Conservation (phyloP, 129 eudicot species). For the Artemisia annua region DNA sequence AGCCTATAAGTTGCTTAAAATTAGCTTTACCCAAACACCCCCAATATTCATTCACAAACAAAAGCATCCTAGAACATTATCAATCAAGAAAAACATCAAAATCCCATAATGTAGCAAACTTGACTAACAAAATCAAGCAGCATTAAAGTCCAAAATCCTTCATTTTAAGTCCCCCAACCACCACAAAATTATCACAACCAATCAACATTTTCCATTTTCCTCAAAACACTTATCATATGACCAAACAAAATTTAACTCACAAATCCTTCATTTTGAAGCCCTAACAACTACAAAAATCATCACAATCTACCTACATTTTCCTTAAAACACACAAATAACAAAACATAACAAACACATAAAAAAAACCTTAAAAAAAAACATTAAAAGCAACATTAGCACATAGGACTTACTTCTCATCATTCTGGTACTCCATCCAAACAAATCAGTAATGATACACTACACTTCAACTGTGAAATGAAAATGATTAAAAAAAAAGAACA, state of each 20-base stretch:
- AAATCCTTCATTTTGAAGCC: constrained; percentile 9
- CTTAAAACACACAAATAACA: constrained; percentile 4
- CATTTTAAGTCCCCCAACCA: constrained; percentile 14
- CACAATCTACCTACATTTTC: constrained; percentile 24
- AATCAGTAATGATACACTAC: no score
- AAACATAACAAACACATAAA: neutral
- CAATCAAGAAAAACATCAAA: neutral
- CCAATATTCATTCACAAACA: neutral
- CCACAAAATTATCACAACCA: neutral
- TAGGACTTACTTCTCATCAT: no score
- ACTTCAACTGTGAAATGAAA: neutral
- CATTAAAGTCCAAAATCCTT: constrained; percentile 9
- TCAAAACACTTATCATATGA: no score
- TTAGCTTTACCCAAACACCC: no score
- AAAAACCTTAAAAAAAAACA: neutral
- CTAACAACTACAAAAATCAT: neutral
- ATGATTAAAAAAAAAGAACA: neutral
- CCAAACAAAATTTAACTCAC: neutral
- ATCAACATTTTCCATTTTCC: no score
- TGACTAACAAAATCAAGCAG: constrained; percentile 1
- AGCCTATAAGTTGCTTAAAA: no score
- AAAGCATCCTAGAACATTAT: neutral
- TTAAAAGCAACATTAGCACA: no score
- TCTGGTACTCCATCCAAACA: no score
- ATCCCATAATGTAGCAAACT: constrained; percentile 18